Evolutionary conservation across 2,329 filamentous ascomycete genomes (phyloP).

Genomic region (Triangularia verruculosa): DNA sequence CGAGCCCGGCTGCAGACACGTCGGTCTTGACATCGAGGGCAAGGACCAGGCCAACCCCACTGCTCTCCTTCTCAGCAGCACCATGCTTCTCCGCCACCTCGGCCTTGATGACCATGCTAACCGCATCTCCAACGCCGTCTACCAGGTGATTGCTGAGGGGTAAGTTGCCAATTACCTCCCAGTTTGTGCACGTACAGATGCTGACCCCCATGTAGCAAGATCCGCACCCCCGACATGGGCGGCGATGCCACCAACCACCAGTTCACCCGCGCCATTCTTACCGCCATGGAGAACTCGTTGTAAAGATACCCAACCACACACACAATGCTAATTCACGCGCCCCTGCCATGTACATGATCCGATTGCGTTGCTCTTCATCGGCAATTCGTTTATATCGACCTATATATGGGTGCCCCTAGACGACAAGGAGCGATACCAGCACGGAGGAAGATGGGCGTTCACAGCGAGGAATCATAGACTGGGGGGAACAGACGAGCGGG

Average conservation of each 20-base stretch:
- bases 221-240: conserved; percentile 94
- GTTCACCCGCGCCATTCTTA: conserved; percentile 90
- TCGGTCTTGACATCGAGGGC: conserved; percentile 98
- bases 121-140: conserved; percentile 86
- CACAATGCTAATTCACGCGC: background rate
- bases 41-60: conserved; percentile 99
- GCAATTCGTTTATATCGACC: background rate
- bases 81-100: conserved; percentile 96
- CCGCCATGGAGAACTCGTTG: conserved; percentile 78
- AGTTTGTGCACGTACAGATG: background rate
- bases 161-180: conserved; percentile 44
- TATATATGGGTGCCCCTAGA: background rate
- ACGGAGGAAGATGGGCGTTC: background rate
- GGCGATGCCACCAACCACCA: conserved; percentile 85
- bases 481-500: background rate
- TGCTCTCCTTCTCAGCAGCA: conserved; percentile 88
- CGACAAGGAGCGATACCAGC: background rate
- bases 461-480: background rate
- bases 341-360: conserved; percentile 6
- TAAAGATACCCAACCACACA: conserved; percentile 21
- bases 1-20: conserved; percentile 98
- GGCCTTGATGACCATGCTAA: conserved; percentile 98
- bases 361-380: conserved; percentile 2
- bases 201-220: conserved; percentile 61
- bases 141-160: conserved; percentile 82